Percentiles rank a stretch among this genome's conserved stretches.
Conservation (phyloP, 306 rosid genomes). For the Oxytropis ochrocephala region DNA sequence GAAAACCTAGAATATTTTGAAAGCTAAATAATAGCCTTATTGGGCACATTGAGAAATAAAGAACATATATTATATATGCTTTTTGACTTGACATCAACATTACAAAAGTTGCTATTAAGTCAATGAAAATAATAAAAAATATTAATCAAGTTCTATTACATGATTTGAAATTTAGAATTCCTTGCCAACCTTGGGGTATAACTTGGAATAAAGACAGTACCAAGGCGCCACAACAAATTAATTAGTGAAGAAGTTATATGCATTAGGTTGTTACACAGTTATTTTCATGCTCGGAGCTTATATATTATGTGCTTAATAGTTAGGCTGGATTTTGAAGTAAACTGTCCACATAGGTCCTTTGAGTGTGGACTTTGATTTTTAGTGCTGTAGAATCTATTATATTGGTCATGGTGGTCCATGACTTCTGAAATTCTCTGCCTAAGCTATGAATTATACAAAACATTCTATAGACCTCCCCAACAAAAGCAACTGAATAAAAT, state of each 20-base stretch:
- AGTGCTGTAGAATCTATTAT: conserved; percentile 18
- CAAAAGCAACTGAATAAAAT: conserved; percentile 20
- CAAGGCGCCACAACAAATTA: not conserved
- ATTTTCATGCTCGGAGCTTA: conserved; percentile 26
- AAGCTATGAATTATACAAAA: conserved; percentile 17
- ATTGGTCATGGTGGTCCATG: conserved; percentile 24
- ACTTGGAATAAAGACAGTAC: conserved; percentile 5
- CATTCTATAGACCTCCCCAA: conserved; percentile 31
- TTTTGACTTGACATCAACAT: conserved; percentile 24
- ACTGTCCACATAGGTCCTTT: conserved; percentile 25
- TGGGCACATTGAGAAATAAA: conserved; percentile 22
- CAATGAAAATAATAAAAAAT: conserved; percentile 12
- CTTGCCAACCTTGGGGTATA: conserved; percentile 2
- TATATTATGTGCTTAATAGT: conserved; percentile 35
- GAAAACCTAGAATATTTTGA: conserved; percentile 37
- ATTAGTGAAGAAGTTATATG: conserved; percentile 18
- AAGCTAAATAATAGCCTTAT: conserved; percentile 17
- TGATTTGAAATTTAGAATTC: conserved; percentile 17
- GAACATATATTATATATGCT: conserved; percentile 23
- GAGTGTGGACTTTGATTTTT: conserved; percentile 20
- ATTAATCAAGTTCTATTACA: conserved; percentile 7
- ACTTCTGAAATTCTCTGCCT: conserved; percentile 25
- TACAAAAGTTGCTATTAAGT: conserved; percentile 16
- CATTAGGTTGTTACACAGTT: conserved; percentile 46
- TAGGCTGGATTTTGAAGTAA: conserved; percentile 27